phyloP scores from a whole-genome alignment of 2,329 filamentous ascomycete genomes.

The Bipolaris oryzae region DNA sequence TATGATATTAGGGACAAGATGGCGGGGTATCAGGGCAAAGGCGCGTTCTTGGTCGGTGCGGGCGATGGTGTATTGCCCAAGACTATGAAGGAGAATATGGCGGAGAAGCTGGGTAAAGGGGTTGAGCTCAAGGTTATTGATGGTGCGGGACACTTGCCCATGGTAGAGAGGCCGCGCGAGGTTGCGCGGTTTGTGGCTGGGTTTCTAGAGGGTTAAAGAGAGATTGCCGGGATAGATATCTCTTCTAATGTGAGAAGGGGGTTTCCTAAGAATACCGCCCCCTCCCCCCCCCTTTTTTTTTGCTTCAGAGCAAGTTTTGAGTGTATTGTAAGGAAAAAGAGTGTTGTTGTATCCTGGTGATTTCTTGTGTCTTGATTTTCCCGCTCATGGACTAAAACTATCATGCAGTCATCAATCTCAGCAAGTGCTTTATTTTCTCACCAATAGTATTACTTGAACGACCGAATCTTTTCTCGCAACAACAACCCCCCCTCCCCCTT shows the following conservation, averaged over 20 bases:
- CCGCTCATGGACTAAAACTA: no score
- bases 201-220: constrained; percentile 49
- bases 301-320: no score
- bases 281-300: no score
- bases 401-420: no score
- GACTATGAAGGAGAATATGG: constrained; percentile 78
- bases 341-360: no score
- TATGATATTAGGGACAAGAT: constrained; percentile 70
- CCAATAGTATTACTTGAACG: no score
- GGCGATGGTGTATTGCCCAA: constrained; percentile 76
- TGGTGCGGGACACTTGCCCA: constrained; percentile 78
- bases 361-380: no score
- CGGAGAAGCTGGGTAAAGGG: constrained; percentile 50
- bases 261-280: no score
- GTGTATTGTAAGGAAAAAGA: no score
- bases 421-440: no score
- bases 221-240: not conserved
- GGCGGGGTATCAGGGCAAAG: constrained; percentile 61
- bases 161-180: constrained; percentile 74
- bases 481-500: not conserved
- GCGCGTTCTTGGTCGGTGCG: constrained; percentile 73
- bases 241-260: no score
- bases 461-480: no score
- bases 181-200: constrained; percentile 69
- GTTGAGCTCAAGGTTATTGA: constrained; percentile 70